phyloP scores from a whole-genome alignment of 2,329 filamentous ascomycete species.

The Aspergillus eucalypticola region DNA sequence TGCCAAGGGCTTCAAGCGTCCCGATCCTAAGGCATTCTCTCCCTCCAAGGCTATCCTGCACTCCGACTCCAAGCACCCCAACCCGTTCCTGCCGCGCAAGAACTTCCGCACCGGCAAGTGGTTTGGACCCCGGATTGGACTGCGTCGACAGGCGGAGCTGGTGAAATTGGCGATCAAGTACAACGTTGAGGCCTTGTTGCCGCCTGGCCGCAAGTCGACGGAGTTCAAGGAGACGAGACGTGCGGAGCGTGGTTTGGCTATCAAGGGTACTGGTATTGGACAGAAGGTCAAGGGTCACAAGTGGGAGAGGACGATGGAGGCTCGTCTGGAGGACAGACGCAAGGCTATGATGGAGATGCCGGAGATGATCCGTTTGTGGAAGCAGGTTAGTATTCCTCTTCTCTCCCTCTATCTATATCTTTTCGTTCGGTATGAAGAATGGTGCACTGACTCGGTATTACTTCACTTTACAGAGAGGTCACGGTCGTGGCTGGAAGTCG shows the following conservation, averaged over 20 bases:
- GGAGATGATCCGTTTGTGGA: constrained; percentile 87
- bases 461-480: constrained; percentile 56
- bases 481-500: constrained; percentile 73
- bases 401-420: background rate
- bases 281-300: constrained; percentile 93
- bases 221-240: constrained; percentile 66
- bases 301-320: constrained; percentile 83
- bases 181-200: constrained; percentile 78
- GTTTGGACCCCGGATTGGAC: constrained; percentile 79
- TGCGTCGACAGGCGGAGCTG: constrained; percentile 85
- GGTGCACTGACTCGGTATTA: constrained; percentile 37
- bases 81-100: constrained; percentile 80
- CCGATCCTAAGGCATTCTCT: constrained; percentile 34
- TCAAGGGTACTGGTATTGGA: constrained; percentile 91
- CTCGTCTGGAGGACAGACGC: constrained; percentile 81
- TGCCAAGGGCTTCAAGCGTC: constrained; percentile 42
- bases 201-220: constrained; percentile 73
- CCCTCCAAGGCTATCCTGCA: constrained; percentile 36
- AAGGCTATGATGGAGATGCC: constrained; percentile 96
- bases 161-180: constrained; percentile 79
- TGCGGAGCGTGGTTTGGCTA: constrained; percentile 75
- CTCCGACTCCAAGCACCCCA: constrained; percentile 55
- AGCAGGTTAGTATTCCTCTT: constrained; percentile 64
- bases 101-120: constrained; percentile 78
- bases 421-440: background rate